Base-by-base conservation (phyloP, 441 rosid genomes). In the Theobroma grandiflorum region DNA sequence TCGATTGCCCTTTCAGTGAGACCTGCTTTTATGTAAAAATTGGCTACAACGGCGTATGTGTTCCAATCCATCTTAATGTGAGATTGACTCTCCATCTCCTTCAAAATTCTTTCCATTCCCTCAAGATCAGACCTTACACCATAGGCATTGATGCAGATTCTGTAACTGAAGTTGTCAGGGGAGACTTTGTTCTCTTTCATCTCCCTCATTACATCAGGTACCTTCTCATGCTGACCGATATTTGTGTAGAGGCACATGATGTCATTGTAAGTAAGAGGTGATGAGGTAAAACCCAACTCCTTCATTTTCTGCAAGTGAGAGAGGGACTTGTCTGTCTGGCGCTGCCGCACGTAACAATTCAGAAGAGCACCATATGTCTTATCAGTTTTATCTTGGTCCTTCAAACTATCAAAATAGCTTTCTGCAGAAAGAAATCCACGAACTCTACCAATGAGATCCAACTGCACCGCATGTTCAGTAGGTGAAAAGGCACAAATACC, bases 351-450 rank as follows among this genome's bases (percentile, higher is more conserved):
- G 77, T 90, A 95, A 80, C 99, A 95, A 79, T 90, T 88, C 58
- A 95, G 86, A 67, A 95, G 95, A 43, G 98, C 97, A 22, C 99
- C 98, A 53, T 92, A 88, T 3, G 97, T 92, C 88, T 92, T 91
- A 0, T 86, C 90, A 77, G 83, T 95, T 85, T 88, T 94, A 75
- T 92, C 91, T 26, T 89, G 87, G 49, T 92, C 96, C 85, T 83
- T 87, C 72, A 94, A 86, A 78, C 63, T 84, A 15, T 72, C 77
- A 72, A 95, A 94, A 81, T 95, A 95, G 71, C 64, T 83, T 87
- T 94, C 98, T 0, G 99, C 98, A 55, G 91, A 82, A 22, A 78
- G 66, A 72, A 89, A 86, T 62, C 96, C 99, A 22, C 80, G 88
- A 42, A 95, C 97, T 82, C 88, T 86, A 37, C 98, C 98, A 6